phyloP scores from a whole-genome alignment of 768 basidiomycete genomes.

The Boletales sp. region DNA sequence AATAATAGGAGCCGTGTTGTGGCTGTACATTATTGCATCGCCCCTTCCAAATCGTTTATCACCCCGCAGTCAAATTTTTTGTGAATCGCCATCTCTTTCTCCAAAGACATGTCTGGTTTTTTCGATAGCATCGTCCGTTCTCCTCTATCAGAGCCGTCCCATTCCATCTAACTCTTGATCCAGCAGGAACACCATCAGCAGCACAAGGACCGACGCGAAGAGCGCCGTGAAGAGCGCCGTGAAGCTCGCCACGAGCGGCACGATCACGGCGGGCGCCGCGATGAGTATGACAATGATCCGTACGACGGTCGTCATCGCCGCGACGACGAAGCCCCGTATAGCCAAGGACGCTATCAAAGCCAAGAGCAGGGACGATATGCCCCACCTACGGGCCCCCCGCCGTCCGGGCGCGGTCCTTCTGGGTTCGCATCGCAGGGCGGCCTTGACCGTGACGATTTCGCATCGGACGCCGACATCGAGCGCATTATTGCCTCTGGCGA shows the following conservation, averaged over 20 bases:
- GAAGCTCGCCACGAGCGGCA: slow-evolving; percentile 6
- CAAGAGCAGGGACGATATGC: background rate
- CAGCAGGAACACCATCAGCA: slow-evolving; percentile 9
- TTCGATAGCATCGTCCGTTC: background rate
- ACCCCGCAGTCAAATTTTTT: background rate
- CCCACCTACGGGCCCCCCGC: background rate
- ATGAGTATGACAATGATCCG: background rate
- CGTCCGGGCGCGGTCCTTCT: background rate
- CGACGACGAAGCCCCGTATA: slow-evolving; percentile 2
- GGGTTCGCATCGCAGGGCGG: slow-evolving; percentile 10
- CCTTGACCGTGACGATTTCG: slow-evolving; percentile 25
- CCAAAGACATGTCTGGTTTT: slow-evolving; percentile 13
- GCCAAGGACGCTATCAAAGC: no score
- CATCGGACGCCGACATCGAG: slow-evolving; percentile 24
- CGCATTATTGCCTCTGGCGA: slow-evolving; percentile 18
- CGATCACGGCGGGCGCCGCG: background rate
- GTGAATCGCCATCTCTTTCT: no score
- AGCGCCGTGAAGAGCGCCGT: slow-evolving; percentile 8
- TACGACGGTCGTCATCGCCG: background rate
- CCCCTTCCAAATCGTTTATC: no score
- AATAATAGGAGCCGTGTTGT: background rate
- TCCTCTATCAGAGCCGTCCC: no score
- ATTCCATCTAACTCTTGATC: background rate
- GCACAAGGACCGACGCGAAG: slow-evolving; percentile 9
- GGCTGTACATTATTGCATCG: background rate